These are phyloP conservation scores for Salvia miltiorrhiza DNA, from an alignment of 257 asterid genomes.

Conservation along the genomic window DNA sequence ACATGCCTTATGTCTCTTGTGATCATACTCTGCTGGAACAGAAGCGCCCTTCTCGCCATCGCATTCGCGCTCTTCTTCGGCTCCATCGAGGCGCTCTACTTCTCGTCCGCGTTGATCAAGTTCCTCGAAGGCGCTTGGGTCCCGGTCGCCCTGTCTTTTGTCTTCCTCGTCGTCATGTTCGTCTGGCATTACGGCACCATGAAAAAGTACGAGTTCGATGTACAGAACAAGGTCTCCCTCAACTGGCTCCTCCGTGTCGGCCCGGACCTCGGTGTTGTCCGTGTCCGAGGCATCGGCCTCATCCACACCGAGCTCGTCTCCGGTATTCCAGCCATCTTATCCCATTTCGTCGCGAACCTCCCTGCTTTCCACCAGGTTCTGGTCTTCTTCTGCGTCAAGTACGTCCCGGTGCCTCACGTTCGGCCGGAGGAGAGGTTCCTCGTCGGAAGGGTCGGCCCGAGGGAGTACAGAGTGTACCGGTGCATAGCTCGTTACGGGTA, in stretches of 20 bases:
- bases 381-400: conserved; percentile 66
- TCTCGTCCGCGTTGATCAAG: conserved; percentile 81
- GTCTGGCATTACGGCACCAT: conserved; percentile 81
- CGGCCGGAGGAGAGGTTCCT: conserved; percentile 77
- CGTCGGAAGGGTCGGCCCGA: conserved; percentile 81
- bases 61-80: conserved; percentile 73
- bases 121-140: conserved; percentile 97
- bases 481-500: conserved; percentile 91
- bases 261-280: conserved; percentile 72
- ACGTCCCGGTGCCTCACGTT: conserved; percentile 83
- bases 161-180: conserved; percentile 64
- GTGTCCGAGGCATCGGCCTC: conserved; percentile 87
- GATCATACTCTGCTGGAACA: conserved; percentile 77
- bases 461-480: conserved; percentile 60
- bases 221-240: conserved; percentile 79
- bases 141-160: conserved; percentile 66
- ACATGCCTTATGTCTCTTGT: conserved; percentile 86
- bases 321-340: conserved; percentile 84
- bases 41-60: conserved; percentile 48
- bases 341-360: conserved; percentile 72
- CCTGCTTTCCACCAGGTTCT: conserved; percentile 91
- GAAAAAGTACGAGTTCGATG: conserved; percentile 81
- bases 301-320: conserved; percentile 87
- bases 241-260: conserved; percentile 75
- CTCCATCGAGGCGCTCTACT: conserved; percentile 79